Evolutionary conservation across 106 monocot genomes (phyloP).

Genomic region (Dendrobium chrysotoxum): DNA sequence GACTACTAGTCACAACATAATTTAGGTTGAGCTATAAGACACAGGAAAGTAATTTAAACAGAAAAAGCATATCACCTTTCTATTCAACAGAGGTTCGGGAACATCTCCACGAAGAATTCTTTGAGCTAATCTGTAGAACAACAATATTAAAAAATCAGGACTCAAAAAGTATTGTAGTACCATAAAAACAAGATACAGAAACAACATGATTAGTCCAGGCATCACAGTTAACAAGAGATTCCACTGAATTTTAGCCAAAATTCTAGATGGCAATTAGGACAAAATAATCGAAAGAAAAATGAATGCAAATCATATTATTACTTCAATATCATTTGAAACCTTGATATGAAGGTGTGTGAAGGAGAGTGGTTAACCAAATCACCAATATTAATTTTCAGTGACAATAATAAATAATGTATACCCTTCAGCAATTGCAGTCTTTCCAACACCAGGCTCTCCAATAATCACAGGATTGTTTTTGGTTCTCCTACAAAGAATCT

Average conservation of each 20-base stretch:
- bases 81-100: slow-evolving; percentile 25
- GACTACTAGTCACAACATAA: neutral
- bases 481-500: slow-evolving; percentile 74
- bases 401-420: neutral
- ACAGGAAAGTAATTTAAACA: neutral
- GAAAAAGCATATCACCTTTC: slow-evolving; percentile 10
- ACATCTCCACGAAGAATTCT: slow-evolving; percentile 27
- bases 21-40: neutral
- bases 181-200: neutral
- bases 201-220: neutral
- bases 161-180: neutral
- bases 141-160: neutral
- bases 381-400: neutral
- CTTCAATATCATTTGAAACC: neutral
- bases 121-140: slow-evolving; percentile 22
- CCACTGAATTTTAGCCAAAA: neutral
- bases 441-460: slow-evolving; percentile 94
- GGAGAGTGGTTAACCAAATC: neutral
- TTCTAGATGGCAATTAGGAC: neutral
- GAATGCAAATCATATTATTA: neutral
- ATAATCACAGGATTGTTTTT: slow-evolving; percentile 95
- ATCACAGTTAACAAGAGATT: neutral
- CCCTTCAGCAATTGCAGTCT: slow-evolving; percentile 67
- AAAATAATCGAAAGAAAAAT: neutral
- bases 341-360: neutral